Evolutionary conservation across 1,284 basidiomycete genomes (phyloP).

Genomic region (Naganishia liquefaciens): DNA sequence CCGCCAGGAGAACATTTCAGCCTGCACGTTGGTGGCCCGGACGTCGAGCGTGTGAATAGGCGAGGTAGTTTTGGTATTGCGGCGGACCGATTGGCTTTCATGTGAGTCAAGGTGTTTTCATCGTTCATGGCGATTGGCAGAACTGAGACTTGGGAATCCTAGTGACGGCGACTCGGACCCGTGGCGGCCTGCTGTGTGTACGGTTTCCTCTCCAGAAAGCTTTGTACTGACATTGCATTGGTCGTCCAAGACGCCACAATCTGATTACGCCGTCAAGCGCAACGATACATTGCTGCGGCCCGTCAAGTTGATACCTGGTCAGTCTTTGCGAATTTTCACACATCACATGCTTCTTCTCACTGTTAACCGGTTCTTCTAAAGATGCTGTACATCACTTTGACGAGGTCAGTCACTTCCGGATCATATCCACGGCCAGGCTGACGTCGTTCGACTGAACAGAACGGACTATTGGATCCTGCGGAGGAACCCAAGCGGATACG

Average conservation of each 20-base stretch:
- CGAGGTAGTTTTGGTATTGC: slow-evolving; percentile 75
- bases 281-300: slow-evolving; percentile 72
- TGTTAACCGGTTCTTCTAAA: slow-evolving; percentile 41
- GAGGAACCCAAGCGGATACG: slow-evolving; percentile 77
- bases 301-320: slow-evolving; percentile 85
- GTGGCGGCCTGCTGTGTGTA: slow-evolving; percentile 70
- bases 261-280: slow-evolving; percentile 69
- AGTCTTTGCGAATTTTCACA: slow-evolving; percentile 39
- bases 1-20: slow-evolving; percentile 72
- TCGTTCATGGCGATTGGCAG: neutral
- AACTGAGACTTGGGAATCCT: neutral
- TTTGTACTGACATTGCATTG: slow-evolving; percentile 25
- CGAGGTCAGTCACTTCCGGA: slow-evolving; percentile 49
- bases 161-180: slow-evolving; percentile 62
- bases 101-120: slow-evolving; percentile 56
- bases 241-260: slow-evolving; percentile 66
- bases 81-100: slow-evolving; percentile 76
- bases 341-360: slow-evolving; percentile 11
- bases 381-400: slow-evolving; percentile 89
- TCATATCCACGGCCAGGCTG: neutral
- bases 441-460: slow-evolving; percentile 53
- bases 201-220: slow-evolving; percentile 40
- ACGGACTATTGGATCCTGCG: slow-evolving; percentile 66
- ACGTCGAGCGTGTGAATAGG: slow-evolving; percentile 74
- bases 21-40: slow-evolving; percentile 67